Evolutionary conservation across 2,329 filamentous ascomycete genomes (phyloP), one percentile per base, ranked within the genome.

Genomic region (Phoma sp.): DNA sequence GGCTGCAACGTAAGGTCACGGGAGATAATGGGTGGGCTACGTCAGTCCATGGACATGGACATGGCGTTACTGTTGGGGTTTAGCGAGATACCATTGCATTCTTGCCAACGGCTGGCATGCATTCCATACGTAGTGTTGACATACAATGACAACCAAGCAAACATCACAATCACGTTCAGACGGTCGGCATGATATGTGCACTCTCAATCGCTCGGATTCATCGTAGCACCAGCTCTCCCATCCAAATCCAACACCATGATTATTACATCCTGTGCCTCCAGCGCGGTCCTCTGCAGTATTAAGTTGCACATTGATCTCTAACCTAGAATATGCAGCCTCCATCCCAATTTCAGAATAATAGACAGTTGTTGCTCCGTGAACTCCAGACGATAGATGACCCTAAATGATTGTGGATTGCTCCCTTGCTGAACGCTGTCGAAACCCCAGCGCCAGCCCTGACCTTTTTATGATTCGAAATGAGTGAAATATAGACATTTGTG

Each of bases 401-500:
- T 18, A 55, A 56, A 52, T 52, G 53, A 56, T 51, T 45, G 53
- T 55, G 42, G 55, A 53, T 53, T 53, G 50, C 53, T 53, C 50
- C 59, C 42, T 36, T 45, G 37, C 51, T 42, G 39, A 42, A 50
- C 42, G 58, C 58, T 59, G 49, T 48, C 42, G 39, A 57, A 43
- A 37, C 40, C 26, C 42, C 50, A 56, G 60, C 60, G 58, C 60
- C 56, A 52, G 39, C 38, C 42, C 49, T 21, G 40, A 42, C 39
- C 5, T 47, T 60, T 61, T 61, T 59, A 55, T 58, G 39, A 49
- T 48, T 57, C 46, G 43, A 56, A 58, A 61, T 51, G 63, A 63
- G 51, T 47, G 54, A 54, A 57, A 61, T 62, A 62, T 64, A 47
- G 47, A 65, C 62, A 65, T 29, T 25, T 58, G 49, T 52, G 57